Conservation (phyloP, 148 eudicot species). For the Arbutus unedo region DNA sequence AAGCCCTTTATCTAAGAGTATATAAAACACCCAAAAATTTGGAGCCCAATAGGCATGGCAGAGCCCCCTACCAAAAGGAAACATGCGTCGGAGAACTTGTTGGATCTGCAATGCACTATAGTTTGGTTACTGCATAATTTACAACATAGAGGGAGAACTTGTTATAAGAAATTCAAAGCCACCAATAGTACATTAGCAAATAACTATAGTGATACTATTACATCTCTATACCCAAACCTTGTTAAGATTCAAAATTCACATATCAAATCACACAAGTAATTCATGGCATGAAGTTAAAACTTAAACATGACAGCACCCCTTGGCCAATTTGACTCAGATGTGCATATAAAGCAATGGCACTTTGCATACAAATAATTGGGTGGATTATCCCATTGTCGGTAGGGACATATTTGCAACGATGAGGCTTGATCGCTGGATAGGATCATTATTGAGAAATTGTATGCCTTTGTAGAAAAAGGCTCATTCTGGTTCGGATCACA, state of each 20-base stretch:
- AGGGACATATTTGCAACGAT: neutral
- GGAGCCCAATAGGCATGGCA: conserved; percentile 99
- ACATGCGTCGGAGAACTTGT: conserved; percentile 86
- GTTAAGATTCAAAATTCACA: neutral
- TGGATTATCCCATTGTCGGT: neutral
- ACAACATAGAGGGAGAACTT: neutral
- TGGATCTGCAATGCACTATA: conserved; percentile 67
- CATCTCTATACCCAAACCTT: neutral
- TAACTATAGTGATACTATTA: neutral
- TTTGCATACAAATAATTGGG: neutral
- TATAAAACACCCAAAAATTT: conserved; percentile 95
- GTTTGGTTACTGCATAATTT: conserved; percentile 24
- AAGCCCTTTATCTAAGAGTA: conserved; percentile 65
- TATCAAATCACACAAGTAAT: neutral
- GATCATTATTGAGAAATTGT: neutral
- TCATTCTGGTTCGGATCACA: too few species aligned
- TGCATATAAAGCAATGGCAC: neutral
- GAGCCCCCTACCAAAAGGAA: conserved; percentile 99
- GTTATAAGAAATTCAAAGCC: neutral
- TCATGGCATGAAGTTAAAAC: neutral
- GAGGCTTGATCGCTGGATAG: neutral
- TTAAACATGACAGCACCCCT: neutral
- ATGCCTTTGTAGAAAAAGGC: too few species aligned
- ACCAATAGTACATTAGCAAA: neutral
- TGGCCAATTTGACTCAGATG: neutral